phyloP scores from a whole-genome alignment of 208 protist species.

The Angomonas desouzai region DNA sequence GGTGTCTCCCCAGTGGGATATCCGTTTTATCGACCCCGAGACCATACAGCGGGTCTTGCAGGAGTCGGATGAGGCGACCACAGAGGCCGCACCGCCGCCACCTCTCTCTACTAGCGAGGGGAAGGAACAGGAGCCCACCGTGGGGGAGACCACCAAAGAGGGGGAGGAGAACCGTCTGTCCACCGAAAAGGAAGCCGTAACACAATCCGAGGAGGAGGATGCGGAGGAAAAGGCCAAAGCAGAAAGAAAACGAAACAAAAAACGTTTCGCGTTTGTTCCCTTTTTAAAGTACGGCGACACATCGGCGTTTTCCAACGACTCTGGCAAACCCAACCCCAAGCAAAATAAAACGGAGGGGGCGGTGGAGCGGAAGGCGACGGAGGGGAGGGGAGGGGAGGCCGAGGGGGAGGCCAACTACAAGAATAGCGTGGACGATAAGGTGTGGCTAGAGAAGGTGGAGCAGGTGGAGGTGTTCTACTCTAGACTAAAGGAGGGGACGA shows the following conservation, averaged over 20 bases:
- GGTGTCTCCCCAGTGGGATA: constrained; percentile 75
- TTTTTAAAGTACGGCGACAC: constrained; percentile 2
- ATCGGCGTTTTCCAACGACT: background rate
- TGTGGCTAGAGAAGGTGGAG: constrained; percentile 74
- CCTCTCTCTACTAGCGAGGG: background rate
- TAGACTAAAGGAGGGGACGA: constrained; percentile 57
- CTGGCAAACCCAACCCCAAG: constrained; percentile 1
- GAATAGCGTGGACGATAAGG: constrained; percentile 3
- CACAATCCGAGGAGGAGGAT: background rate
- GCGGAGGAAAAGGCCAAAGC: background rate
- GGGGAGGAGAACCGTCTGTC: background rate
- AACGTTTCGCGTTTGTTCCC: background rate
- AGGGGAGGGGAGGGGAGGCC: background rate
- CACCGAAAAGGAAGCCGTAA: background rate
- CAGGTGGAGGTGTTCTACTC: constrained; percentile 72
- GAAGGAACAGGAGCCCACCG: constrained; percentile 1
- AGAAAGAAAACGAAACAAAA: background rate
- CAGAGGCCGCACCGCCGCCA: background rate
- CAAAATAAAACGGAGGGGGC: background rate
- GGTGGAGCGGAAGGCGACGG: background rate
- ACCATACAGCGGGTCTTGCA: constrained; percentile 9
- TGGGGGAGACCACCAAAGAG: background rate
- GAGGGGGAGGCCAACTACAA: background rate
- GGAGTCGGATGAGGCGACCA: background rate
- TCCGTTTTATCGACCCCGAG: constrained; percentile 77